phyloP scores from a whole-genome alignment of 805 yeast species.

The Deakozyma indianensis region DNA sequence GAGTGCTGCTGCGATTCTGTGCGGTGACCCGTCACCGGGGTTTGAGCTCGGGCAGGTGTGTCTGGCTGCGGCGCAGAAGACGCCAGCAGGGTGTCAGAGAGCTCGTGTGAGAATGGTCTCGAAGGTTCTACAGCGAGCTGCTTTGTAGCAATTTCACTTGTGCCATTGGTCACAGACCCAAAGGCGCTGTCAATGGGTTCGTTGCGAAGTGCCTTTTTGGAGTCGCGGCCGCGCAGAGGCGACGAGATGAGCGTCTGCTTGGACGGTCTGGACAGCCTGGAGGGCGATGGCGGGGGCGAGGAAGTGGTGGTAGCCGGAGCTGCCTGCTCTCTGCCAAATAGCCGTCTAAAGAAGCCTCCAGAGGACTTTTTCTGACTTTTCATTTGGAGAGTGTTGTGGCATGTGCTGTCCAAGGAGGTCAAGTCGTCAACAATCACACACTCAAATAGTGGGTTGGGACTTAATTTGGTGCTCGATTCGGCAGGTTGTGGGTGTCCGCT shows the following conservation, averaged over 20 bases:
- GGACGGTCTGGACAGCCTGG: neutral
- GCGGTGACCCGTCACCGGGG: no score
- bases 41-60: neutral
- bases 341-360: constrained; percentile 6
- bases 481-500: no score
- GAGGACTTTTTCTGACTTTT: constrained; percentile 1
- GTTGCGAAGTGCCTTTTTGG: neutral
- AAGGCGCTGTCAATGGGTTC: neutral
- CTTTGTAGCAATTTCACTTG: neutral
- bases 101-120: neutral
- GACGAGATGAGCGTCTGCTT: neutral
- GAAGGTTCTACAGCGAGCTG: neutral
- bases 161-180: neutral
- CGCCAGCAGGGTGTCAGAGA: neutral
- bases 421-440: no score
- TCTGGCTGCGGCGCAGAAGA: neutral
- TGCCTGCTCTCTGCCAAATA: constrained; percentile 2
- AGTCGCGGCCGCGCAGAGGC: neutral
- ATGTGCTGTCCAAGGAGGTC: neutral
- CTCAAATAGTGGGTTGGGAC: no score
- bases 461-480: no score
- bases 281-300: neutral
- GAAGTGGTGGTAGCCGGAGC: neutral
- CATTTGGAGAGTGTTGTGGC: neutral
- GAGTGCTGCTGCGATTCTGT: neutral